Conservation (phyloP, 306 rosid genomes). For the Oxytropis ochrocephala region DNA sequence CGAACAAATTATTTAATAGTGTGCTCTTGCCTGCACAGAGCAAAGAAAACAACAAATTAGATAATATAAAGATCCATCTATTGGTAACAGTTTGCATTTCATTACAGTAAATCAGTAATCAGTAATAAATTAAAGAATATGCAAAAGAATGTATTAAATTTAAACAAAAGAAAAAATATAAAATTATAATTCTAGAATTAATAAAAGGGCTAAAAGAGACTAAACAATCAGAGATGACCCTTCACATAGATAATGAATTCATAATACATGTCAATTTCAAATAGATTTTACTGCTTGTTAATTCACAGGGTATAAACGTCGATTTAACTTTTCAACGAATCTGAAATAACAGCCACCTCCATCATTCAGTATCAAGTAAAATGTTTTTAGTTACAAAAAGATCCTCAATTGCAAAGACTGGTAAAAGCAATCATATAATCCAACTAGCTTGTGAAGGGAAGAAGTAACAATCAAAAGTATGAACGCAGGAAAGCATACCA, state of each 20-base stretch:
- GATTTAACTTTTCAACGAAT: neutral
- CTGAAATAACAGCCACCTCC: conserved; percentile 10
- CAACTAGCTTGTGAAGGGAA: neutral
- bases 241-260: neutral
- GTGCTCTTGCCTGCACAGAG: conserved; percentile 87
- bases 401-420: neutral
- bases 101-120: too few relatives aligned
- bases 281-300: neutral
- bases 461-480: conserved; percentile 9
- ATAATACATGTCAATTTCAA: conserved; percentile 11
- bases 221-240: neutral
- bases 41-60: conserved; percentile 7
- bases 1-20: conserved; percentile 65
- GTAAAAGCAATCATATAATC: neutral
- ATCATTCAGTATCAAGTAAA: conserved; percentile 6
- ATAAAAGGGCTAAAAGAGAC: neutral
- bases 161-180: conserved; percentile 11
- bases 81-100: neutral
- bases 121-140: neutral
- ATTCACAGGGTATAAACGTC: neutral
- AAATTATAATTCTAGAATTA: neutral
- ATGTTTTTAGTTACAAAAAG: neutral
- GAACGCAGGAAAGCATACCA: conserved; percentile 52
- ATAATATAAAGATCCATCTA: neutral
- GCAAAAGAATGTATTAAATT: neutral